Evolutionary conservation across 345 rosid genomes (phyloP).

Genomic region (Streptanthus diversifolius): DNA sequence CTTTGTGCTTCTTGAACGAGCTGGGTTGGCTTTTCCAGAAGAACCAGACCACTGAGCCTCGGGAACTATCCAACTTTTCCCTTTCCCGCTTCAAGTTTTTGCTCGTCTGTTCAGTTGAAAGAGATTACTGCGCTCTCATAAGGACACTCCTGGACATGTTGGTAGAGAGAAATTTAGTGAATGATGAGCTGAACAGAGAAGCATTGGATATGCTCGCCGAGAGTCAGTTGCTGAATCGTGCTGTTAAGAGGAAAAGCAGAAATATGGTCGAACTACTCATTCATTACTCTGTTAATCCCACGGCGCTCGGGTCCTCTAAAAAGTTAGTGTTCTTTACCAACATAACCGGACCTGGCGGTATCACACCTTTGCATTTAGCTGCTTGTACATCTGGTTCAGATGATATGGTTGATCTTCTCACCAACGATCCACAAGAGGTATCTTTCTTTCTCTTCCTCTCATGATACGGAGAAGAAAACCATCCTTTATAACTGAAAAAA

Average conservation of each 20-base stretch:
- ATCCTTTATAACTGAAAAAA: not conserved
- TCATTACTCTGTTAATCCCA: slow-evolving; percentile 36
- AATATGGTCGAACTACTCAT: slow-evolving; percentile 68
- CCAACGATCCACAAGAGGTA: slow-evolving; percentile 89
- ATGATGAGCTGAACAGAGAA: slow-evolving; percentile 45
- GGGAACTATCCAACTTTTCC: slow-evolving; percentile 43
- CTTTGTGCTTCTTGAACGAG: slow-evolving; percentile 72
- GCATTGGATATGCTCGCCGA: slow-evolving; percentile 52
- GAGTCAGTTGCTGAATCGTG: slow-evolving; percentile 67
- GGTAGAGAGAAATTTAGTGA: slow-evolving; percentile 47
- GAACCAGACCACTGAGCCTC: slow-evolving; percentile 31
- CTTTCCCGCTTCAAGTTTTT: slow-evolving; percentile 67
- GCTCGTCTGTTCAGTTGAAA: slow-evolving; percentile 66
- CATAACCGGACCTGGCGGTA: slow-evolving; percentile 64
- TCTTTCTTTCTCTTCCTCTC: not conserved
- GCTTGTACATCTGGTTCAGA: slow-evolving; percentile 67
- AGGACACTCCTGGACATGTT: slow-evolving; percentile 59
- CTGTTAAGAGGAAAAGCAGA: slow-evolving; percentile 65
- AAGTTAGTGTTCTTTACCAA: slow-evolving; percentile 60
- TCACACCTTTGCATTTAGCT: slow-evolving; percentile 85
- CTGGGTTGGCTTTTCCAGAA: slow-evolving; percentile 95
- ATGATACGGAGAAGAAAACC: not conserved
- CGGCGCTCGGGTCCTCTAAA: slow-evolving; percentile 26
- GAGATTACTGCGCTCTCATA: slow-evolving; percentile 62
- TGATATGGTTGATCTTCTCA: slow-evolving; percentile 63